Conservation (phyloP, 768 basidiomycete genomes). For the Suillus weaverae region DNA sequence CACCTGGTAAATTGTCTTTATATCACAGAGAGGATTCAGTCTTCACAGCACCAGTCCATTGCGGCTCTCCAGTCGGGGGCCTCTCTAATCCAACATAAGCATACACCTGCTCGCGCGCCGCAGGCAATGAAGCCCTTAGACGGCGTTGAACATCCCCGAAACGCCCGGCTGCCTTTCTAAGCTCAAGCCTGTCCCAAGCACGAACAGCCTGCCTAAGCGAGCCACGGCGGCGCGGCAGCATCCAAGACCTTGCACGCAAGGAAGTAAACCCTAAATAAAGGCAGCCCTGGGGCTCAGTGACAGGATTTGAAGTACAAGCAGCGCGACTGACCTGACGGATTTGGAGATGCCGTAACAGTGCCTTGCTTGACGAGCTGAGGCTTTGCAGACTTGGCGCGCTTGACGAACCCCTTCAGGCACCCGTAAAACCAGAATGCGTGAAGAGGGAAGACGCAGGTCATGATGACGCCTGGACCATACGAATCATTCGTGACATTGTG, state of each 20-base stretch:
- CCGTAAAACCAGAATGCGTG: slow-evolving; percentile 56
- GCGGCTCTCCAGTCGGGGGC: background rate
- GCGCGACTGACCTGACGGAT: slow-evolving; percentile 13
- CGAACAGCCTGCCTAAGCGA: slow-evolving; percentile 29
- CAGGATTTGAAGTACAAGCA: background rate
- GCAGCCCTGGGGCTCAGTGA: background rate
- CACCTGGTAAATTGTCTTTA: background rate
- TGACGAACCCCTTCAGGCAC: slow-evolving; percentile 48
- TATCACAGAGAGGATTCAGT: background rate
- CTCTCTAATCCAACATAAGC: slow-evolving; percentile 29
- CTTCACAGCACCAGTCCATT: background rate
- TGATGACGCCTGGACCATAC: slow-evolving; percentile 39
- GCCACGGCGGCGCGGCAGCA: slow-evolving; percentile 26
- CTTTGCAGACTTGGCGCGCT: slow-evolving; percentile 24
- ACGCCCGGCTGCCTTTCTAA: slow-evolving; percentile 28
- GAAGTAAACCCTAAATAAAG: slow-evolving; percentile 10
- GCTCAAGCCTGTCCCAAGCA: slow-evolving; percentile 29
- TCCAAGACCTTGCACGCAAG: slow-evolving; percentile 16
- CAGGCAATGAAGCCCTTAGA: slow-evolving; percentile 27
- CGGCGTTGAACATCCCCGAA: slow-evolving; percentile 30
- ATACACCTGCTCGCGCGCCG: slow-evolving; percentile 26
- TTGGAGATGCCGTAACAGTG: background rate
- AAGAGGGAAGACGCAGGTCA: slow-evolving; percentile 45
- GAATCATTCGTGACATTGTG: slow-evolving; percentile 33
- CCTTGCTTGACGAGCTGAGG: slow-evolving; percentile 3